These are phyloP conservation scores for Tympanopsis confertula DNA, from an alignment of 2,329 filamentous ascomycete species.

Conservation along the genomic window DNA sequence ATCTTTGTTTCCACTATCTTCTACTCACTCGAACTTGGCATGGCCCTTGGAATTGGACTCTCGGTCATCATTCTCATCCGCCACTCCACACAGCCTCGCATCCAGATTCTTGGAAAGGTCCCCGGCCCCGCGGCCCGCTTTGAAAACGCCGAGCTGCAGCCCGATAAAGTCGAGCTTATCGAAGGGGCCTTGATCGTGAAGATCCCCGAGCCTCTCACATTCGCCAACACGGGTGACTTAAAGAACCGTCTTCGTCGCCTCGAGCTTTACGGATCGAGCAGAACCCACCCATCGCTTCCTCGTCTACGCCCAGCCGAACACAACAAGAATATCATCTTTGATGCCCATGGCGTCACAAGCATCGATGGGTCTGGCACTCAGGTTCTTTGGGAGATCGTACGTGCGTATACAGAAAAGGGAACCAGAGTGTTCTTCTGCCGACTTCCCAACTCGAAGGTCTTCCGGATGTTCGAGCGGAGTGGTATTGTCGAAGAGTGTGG, in stretches of 20 bases:
- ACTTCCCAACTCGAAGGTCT: conserved; percentile 46
- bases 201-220: conserved; percentile 58
- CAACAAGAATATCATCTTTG: conserved; percentile 57
- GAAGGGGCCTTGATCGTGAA: conserved; percentile 57
- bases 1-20: conserved; percentile 90
- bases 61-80: conserved; percentile 82
- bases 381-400: not conserved
- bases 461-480: conserved; percentile 60
- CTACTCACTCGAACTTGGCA: conserved; percentile 86
- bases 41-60: conserved; percentile 84
- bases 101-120: conserved; percentile 56
- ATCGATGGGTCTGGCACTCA: conserved; percentile 39
- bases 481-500: conserved; percentile 80
- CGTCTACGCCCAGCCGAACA: conserved; percentile 40
- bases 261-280: conserved; percentile 49
- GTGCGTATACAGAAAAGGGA: not conserved
- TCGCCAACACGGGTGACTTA: conserved; percentile 56
- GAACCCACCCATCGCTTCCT: conserved; percentile 50
- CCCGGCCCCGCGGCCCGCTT: conserved; percentile 44
- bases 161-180: conserved; percentile 45
- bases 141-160: conserved; percentile 45
- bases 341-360: conserved; percentile 56
- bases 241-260: conserved; percentile 48
- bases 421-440: conserved; percentile 37
- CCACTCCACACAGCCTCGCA: conserved; percentile 55